Evolutionary conservation across 345 rosid species (phyloP).

Genomic region (Melaleuca alternifolia): DNA sequence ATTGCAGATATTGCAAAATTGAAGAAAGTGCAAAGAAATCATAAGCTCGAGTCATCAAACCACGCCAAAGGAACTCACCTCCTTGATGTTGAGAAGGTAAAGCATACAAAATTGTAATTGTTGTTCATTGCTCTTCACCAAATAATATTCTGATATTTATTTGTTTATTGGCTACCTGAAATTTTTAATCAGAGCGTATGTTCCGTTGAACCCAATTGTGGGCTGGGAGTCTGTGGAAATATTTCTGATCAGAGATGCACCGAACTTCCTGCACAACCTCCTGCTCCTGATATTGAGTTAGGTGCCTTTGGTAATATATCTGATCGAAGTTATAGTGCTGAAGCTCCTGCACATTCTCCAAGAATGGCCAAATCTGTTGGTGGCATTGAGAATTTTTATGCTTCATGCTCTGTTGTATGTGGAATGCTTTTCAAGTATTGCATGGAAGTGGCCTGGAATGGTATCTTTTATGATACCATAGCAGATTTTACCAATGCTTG

Average conservation of each 20-base stretch:
- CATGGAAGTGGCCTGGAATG: conserved; percentile 86
- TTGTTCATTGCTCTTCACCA: not conserved
- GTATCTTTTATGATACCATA: conserved; percentile 64
- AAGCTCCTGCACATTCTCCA: conserved; percentile 7
- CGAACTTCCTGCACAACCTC: not conserved
- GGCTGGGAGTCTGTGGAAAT: not conserved
- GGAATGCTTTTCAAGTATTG: conserved; percentile 50
- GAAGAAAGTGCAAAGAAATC: conserved; percentile 38
- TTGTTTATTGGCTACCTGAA: conserved; percentile 36
- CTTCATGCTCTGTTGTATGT: conserved; percentile 43
- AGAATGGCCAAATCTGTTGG: conserved; percentile 53
- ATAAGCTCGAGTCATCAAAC: conserved; percentile 19
- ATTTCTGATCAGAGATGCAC: not conserved
- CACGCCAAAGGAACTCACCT: conserved; percentile 18
- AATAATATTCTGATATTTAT: not conserved
- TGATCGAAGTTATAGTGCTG: conserved; percentile 4
- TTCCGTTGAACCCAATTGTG: not conserved
- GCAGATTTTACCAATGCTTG: conserved; percentile 42
- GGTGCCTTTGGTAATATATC: conserved; percentile 3
- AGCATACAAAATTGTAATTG: not conserved
- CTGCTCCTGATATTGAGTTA: not conserved
- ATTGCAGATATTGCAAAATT: conserved; percentile 41
- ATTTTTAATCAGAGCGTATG: conserved; percentile 9
- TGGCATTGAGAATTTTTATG: conserved; percentile 56
- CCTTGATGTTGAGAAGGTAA: conserved; percentile 21